Evolutionary conservation across 805 yeast genomes (phyloP), one percentile per base, ranked within the genome.

Genomic region (Nakazawaea ishiwadae): DNA sequence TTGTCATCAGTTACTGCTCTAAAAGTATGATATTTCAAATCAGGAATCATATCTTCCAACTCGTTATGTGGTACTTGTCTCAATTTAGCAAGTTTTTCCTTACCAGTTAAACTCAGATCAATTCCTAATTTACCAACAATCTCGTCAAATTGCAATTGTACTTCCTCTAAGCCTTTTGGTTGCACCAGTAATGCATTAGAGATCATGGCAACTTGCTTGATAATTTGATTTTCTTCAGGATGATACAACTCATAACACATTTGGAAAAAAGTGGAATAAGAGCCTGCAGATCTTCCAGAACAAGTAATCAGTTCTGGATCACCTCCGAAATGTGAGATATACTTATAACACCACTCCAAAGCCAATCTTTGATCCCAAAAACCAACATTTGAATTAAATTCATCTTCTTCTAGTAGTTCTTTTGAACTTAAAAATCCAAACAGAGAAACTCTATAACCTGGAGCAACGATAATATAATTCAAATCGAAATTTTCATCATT

Each of bases 251-350:
- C 73, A 48, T 68, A 68, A 1, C 67, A 66, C 28, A 68, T 43
- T 49, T 69, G 74, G 50, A 62, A 65, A 38, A 65, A 63, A 2
- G 69, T 58, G 4, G 71, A 66, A 39, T 65, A 61, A 8, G 69
- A 62, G 5, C 79, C 80, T 4, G 79, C 75, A 19, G 71, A 62
- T 35, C 71, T 58, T 4, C 79, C 79, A 28, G 67, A 62, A 26
- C 70, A 53, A 0, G 77, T 65, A 27, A 75, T 59, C 30, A 55
- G 51, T 12, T 56, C 58, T 0, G 69, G 59, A 49, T 74, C 66
- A 27, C 79, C 79, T 15, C 78, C 78, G 51, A 73, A 71, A 37
- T 65, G 52, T 21, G 45, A 44, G 45, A 75, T 73, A 50, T 69
- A 56, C 40, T 58, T 50, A 37, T 62, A 59, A 4, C 65, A 65